Conservation (phyloP, 768 basidiomycete species). For the Hypsizygus marmoreus region DNA sequence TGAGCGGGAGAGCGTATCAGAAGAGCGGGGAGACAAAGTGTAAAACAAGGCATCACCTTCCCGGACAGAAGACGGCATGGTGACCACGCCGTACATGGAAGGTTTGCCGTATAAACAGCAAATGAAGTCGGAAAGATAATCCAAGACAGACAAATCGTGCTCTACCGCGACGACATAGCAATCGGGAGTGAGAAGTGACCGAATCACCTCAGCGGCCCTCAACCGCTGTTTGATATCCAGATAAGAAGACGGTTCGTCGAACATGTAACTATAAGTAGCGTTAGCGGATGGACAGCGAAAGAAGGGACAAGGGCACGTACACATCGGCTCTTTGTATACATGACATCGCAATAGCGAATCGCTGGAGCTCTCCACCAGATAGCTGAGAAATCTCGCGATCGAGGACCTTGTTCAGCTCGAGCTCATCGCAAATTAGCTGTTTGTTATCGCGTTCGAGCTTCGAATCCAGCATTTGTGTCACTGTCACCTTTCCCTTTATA, state of each 20-base stretch:
- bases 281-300: constrained; percentile 2
- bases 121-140: constrained; percentile 98
- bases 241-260: constrained; percentile 98
- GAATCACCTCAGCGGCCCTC: constrained; percentile 93
- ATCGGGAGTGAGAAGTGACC: constrained; percentile 75
- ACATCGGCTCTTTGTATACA: constrained; percentile 96
- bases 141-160: constrained; percentile 97
- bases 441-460: constrained; percentile 92
- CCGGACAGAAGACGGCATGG: constrained; percentile 96
- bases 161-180: constrained; percentile 98
- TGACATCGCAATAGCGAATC: constrained; percentile 98
- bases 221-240: constrained; percentile 96
- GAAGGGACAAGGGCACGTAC: constrained; percentile 46
- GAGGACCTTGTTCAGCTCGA: constrained; percentile 86
- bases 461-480: constrained; percentile 87
- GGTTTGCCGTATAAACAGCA: constrained; percentile 98
- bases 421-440: constrained; percentile 77
- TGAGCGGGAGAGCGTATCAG: constrained; percentile 27
- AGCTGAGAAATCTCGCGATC: constrained; percentile 84
- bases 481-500: constrained; percentile 88
- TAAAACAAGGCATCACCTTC: constrained; percentile 63
- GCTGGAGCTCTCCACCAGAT: constrained; percentile 95
- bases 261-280: constrained; percentile 79
- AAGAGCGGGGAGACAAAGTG: constrained; percentile 3
- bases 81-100: constrained; percentile 97